These are phyloP conservation scores for Mortierella sp. DNA, from an alignment of 371 early-diverging fungal species.

Conservation along the genomic window DNA sequence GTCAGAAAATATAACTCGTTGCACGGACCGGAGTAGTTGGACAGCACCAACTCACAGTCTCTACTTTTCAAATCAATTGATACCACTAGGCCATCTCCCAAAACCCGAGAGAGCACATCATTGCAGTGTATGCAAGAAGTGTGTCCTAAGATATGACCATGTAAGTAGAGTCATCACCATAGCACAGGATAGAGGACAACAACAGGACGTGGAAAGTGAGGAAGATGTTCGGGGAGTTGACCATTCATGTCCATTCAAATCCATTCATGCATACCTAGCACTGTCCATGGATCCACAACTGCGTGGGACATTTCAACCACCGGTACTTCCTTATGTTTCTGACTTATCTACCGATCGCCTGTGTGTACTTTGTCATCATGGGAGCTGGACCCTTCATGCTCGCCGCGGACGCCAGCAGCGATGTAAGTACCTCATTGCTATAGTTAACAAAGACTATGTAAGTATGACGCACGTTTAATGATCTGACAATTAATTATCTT, in stretches of 20 bases:
- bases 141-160: slow-evolving; percentile 82
- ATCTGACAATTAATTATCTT: neutral
- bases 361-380: slow-evolving; percentile 74
- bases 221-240: slow-evolving; percentile 11
- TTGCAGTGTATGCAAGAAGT: slow-evolving; percentile 89
- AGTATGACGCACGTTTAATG: neutral
- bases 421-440: slow-evolving; percentile 50
- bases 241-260: slow-evolving; percentile 14
- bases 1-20: neutral
- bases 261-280: slow-evolving; percentile 25
- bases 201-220: too few relatives aligned
- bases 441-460: neutral
- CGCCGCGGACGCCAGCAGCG: slow-evolving; percentile 63
- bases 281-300: slow-evolving; percentile 82
- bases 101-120: slow-evolving; percentile 95
- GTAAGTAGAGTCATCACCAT: slow-evolving; percentile 51
- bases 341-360: slow-evolving; percentile 73
- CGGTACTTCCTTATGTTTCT: slow-evolving; percentile 87
- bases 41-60: neutral
- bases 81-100: slow-evolving; percentile 66
- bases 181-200: neutral
- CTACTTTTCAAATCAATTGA: neutral
- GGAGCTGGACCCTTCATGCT: slow-evolving; percentile 70
- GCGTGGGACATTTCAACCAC: slow-evolving; percentile 89
- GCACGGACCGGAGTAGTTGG: too few relatives aligned